Base-by-base conservation (phyloP, 1,139 yeast genomes). In the Suhomyces coccinellae region DNA sequence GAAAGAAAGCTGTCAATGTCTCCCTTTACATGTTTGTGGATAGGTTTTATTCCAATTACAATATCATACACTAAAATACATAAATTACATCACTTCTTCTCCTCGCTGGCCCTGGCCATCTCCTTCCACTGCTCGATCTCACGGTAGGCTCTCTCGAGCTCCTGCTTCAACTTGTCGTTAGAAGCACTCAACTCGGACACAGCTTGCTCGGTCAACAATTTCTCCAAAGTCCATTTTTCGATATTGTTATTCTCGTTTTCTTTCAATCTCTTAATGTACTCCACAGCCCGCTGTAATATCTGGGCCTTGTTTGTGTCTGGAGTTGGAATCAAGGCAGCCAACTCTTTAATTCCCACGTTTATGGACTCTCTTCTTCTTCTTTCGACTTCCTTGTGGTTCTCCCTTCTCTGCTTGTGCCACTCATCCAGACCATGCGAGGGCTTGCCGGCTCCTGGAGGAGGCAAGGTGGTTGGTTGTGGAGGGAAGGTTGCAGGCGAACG, bases 351-450 rank as follows among this genome's bases (percentile, higher is more conserved):
- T 11, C 98, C 98, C 42, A 79, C 76, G 67, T 91, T 93, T 62
- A 93, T 93, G 41, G 86, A 83, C 62, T 93, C 97, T 59, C 99
- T 82, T 62, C 99, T 84, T 58, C 98, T 83, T 61, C 97, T 80
- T 70, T 93, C 99, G 27, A 93, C 99, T 68, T 95, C 99, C 67
- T 93, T 93, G 71, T 93, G 99, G 65, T 89, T 91, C 57, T 87
- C 88, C 57, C 87, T 84, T 56, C 97, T 81, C 62, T 82, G 80
- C 54, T 80, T 80, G 62, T 86, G 91, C 96, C 97, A 90, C 65
- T 88, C 97, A 27, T 86, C 95, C 16, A 88, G 71, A 10, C 89
- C 89, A 45, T 82, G 87, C 58, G 58, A 73, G 56, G 75, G 83
- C 63, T 73, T 75, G 41, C 52, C 55, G n/a, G 58, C 48, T 13